phyloP scores from a whole-genome alignment of 2,329 filamentous ascomycete species.

The Cordyceps cicadae region DNA sequence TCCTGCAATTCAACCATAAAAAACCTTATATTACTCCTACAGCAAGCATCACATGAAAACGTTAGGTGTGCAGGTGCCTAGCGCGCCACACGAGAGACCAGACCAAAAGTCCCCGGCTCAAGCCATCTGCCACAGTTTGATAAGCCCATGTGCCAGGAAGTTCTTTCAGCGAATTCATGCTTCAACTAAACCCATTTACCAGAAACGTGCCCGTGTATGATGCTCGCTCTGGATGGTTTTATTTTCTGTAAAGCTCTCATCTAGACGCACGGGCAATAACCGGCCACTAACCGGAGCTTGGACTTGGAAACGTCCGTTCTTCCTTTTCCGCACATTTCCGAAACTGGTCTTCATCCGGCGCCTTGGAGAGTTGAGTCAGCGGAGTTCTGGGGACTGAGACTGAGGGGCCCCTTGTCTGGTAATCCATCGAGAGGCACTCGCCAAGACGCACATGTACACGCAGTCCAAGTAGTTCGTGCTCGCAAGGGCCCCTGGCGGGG shows the following conservation, averaged over 20 bases:
- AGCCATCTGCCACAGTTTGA: too few species aligned
- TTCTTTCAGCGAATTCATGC: too few species aligned
- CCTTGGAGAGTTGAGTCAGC: neutral
- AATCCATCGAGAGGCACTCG: neutral
- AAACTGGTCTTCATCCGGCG: neutral
- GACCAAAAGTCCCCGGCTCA: too few species aligned
- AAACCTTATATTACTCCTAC: too few species aligned
- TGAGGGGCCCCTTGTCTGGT: neutral
- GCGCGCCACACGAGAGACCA: too few species aligned
- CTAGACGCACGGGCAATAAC: neutral
- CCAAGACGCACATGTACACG: constrained; percentile 1
- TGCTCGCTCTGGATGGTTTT: neutral
- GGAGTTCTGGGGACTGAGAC: neutral
- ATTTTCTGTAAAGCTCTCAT: neutral
- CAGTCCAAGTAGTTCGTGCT: neutral
- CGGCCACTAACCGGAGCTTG: neutral
- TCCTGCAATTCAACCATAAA: too few species aligned
- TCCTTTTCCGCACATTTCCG: neutral
- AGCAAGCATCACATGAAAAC: too few species aligned
- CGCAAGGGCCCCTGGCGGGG: too few species aligned
- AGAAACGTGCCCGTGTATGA: neutral
- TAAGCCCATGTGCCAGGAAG: too few species aligned
- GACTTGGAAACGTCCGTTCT: neutral
- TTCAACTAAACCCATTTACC: neutral
- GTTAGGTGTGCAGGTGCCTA: too few species aligned